phyloP scores from a whole-genome alignment of 257 asterid genomes.

The Penstemon newberryi region DNA sequence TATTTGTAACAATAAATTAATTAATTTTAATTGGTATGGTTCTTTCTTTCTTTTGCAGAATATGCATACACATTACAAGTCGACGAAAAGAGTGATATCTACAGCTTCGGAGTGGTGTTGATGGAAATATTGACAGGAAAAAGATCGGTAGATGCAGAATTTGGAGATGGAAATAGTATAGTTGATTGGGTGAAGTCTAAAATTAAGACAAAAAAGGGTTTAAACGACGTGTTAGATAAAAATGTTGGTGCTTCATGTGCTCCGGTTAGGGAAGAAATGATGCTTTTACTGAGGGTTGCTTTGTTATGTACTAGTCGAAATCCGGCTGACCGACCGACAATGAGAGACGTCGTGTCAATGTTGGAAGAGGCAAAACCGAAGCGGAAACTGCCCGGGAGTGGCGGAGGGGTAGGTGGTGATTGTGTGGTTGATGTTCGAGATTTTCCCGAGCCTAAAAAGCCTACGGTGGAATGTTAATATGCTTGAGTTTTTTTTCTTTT shows the following conservation, averaged over 20 bases:
- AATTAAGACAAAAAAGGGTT: conserved; percentile 47
- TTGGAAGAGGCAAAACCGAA: conserved; percentile 76
- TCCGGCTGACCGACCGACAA: conserved; percentile 87
- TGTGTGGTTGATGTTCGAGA: conserved; percentile 22
- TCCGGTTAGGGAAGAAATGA: conserved; percentile 81
- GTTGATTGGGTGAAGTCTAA: conserved; percentile 80
- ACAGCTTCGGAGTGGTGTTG: conserved; percentile 86
- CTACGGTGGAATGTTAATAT: conserved; percentile 47
- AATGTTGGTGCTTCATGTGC: conserved; percentile 69
- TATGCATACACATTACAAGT: conserved; percentile 92
- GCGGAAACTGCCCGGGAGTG: conserved; percentile 50
- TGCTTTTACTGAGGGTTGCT: conserved; percentile 74
- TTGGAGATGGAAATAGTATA: conserved; percentile 86
- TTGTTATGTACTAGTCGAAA: conserved; percentile 79
- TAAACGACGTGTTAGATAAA: conserved; percentile 57
- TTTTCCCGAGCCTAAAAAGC: conserved; percentile 42
- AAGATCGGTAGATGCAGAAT: conserved; percentile 73
- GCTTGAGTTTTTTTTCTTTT: conserved; percentile 3
- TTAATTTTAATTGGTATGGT: neutral
- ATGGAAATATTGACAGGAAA: conserved; percentile 79
- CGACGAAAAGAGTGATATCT: conserved; percentile 93
- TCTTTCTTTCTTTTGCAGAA: conserved; percentile 40
- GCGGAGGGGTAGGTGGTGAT: conserved; percentile 22
- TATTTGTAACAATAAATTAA: neutral
- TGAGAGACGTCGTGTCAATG: conserved; percentile 93